Conservation (phyloP, 108 stramenopile genomes). For the Pseudonitzschia delicatissima region DNA sequence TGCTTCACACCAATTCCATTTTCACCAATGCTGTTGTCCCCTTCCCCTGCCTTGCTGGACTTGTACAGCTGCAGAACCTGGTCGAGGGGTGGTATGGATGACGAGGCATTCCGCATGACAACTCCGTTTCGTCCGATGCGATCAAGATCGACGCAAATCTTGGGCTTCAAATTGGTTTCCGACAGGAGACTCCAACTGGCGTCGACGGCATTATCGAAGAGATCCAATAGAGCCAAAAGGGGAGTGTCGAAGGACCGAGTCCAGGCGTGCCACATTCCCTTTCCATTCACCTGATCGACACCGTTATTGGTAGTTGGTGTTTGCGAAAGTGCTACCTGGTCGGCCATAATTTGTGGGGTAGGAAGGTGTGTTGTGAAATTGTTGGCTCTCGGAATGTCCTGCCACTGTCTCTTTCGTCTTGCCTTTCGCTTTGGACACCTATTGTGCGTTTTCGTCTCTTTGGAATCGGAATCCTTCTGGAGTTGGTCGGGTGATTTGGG, state of each 20-base stretch:
- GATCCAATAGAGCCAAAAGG: slow-evolving; percentile 51
- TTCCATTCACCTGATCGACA: slow-evolving; percentile 30
- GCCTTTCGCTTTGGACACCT: neutral
- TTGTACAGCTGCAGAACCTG: slow-evolving; percentile 57
- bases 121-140: slow-evolving; percentile 35
- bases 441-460: neutral
- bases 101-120: slow-evolving; percentile 47
- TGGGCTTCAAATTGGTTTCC: neutral
- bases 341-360: no score
- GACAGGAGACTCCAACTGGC: slow-evolving; percentile 38
- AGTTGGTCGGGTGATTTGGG: neutral
- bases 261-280: slow-evolving; percentile 66
- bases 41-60: slow-evolving; percentile 37
- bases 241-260: slow-evolving; percentile 57
- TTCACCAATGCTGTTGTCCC: slow-evolving; percentile 57
- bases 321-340: no score
- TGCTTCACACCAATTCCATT: slow-evolving; percentile 80
- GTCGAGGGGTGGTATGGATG: slow-evolving; percentile 40
- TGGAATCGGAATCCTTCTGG: neutral
- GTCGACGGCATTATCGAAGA: slow-evolving; percentile 77
- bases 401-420: neutral
- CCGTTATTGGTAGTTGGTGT: neutral
- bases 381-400: no score
- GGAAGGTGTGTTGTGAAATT: no score
- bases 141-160: slow-evolving; percentile 22